Evolutionary conservation across 2,329 filamentous ascomycete genomes (phyloP).

Genomic region (Talaromyces sp.): DNA sequence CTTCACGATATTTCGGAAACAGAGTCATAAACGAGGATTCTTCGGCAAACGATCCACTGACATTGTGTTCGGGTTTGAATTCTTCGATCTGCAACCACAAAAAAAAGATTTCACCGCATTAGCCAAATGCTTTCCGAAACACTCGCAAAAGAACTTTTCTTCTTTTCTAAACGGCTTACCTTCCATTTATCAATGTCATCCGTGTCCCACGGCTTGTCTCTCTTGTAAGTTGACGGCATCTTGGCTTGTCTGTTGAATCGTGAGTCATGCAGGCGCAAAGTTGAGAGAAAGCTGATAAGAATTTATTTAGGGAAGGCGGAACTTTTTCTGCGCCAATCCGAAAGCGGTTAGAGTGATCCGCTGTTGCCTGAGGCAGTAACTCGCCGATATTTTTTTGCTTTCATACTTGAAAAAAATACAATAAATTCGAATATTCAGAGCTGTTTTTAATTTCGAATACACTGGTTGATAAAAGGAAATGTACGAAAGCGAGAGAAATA

Average conservation of each 20-base stretch:
- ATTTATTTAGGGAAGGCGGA: conserved; percentile 5
- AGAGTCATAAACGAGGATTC: conserved; percentile 81
- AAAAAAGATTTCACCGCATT: background rate
- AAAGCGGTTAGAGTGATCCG: background rate
- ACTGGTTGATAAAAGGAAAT: background rate
- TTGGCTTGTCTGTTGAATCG: conserved; percentile 18
- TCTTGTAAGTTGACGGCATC: conserved; percentile 87
- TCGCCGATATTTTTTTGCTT: background rate
- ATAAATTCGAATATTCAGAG: background rate
- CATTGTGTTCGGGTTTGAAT: conserved; percentile 83
- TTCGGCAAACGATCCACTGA: conserved; percentile 79
- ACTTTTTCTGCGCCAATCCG: conserved; percentile 5
- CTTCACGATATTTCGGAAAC: conserved; percentile 95
- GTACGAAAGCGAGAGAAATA: background rate
- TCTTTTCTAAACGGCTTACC: conserved; percentile 38
- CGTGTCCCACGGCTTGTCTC: conserved; percentile 91
- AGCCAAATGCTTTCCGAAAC: background rate
- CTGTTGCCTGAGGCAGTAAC: conserved; percentile 3
- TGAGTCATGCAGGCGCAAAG: background rate
- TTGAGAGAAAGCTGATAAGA: conserved; percentile 1
- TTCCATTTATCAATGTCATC: conserved; percentile 98
- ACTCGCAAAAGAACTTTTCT: background rate
- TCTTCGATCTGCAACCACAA: conserved; percentile 57
- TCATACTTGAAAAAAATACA: background rate
- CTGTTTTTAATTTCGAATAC: background rate